Evolutionary conservation across 441 rosid species (phyloP).

Genomic region (Adansonia gregorii): DNA sequence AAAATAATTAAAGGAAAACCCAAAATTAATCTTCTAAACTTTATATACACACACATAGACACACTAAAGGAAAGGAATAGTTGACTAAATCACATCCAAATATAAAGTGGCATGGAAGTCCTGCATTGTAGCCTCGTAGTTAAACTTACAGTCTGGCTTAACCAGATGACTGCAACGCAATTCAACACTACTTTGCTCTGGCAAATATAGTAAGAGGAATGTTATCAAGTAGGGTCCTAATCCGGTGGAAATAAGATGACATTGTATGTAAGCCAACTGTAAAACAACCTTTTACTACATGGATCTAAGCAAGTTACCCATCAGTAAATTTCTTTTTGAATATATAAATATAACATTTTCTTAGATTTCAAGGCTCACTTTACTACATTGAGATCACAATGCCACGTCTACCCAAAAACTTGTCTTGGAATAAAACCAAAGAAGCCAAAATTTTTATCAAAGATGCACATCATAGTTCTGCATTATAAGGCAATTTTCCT

Average conservation of each 20-base stretch:
- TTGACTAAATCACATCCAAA: too few relatives aligned
- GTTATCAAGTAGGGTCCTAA: not conserved
- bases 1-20: too few relatives aligned
- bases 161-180: too few relatives aligned
- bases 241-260: not conserved
- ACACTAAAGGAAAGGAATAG: too few relatives aligned
- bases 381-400: not conserved
- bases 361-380: conserved; percentile 1
- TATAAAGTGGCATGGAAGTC: too few relatives aligned
- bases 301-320: not conserved
- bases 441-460: not conserved
- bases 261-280: not conserved
- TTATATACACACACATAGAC: too few relatives aligned
- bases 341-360: not conserved
- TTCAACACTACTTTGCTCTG: conserved; percentile 60
- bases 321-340: conserved; percentile 1
- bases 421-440: not conserved
- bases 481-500: not conserved
- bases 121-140: too few relatives aligned
- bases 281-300: not conserved
- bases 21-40: too few relatives aligned
- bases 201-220: conserved; percentile 30
- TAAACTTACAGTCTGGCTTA: too few relatives aligned
- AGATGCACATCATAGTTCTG: not conserved
- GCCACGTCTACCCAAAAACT: not conserved